Percentiles rank a stretch among this genome's conserved stretches.
These are phyloP conservation scores for Calonectria naviculata DNA, from an alignment of 2,329 filamentous ascomycete genomes.

Conservation along the genomic window DNA sequence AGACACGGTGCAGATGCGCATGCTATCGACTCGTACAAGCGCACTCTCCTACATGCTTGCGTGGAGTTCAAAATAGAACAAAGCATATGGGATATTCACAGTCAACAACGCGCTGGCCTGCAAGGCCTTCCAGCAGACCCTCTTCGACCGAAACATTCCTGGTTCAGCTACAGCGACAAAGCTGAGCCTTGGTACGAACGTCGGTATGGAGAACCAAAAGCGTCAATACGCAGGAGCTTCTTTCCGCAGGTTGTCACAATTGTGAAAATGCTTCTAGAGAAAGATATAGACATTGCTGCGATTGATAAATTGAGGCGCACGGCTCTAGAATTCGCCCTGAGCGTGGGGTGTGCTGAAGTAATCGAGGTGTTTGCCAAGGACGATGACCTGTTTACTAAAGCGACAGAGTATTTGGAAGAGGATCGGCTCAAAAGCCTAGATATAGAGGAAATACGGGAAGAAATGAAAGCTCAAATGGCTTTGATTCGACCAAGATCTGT, in stretches of 20 bases:
- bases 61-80: constrained; percentile 22
- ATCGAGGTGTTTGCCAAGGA: constrained; percentile 20
- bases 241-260: constrained; percentile 15
- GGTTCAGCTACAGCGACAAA: neutral
- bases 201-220: neutral
- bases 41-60: constrained; percentile 32
- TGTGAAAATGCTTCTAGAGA: constrained; percentile 21
- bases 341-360: constrained; percentile 16
- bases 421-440: neutral
- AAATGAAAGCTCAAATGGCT: constrained; percentile 22
- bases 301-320: neutral
- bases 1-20: constrained; percentile 15
- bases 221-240: neutral
- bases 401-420: neutral
- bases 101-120: neutral
- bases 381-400: constrained; percentile 9
- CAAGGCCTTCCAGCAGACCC: constrained; percentile 2
- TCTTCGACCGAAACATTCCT: neutral
- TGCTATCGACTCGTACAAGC: neutral
- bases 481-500: constrained; percentile 20
- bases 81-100: constrained; percentile 19
- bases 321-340: constrained; percentile 29
- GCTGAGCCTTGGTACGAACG: neutral
- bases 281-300: neutral
- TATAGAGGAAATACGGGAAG: neutral